Conservation (phyloP, 2,329 filamentous ascomycete genomes). For the Paracoccidioides brasiliensis region DNA sequence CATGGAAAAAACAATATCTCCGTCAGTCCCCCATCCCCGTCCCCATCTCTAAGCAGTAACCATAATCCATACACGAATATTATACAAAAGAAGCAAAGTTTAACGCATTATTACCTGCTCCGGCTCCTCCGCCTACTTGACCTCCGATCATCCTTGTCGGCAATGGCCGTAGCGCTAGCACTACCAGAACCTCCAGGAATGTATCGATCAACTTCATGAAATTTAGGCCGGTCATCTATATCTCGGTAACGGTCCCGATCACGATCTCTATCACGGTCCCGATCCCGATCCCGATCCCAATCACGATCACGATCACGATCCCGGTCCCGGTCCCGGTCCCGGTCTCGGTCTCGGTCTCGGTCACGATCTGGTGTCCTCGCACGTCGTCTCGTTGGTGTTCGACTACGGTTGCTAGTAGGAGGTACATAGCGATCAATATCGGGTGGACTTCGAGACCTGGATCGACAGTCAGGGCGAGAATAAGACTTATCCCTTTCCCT, state of each 20-base stretch:
- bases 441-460: conserved; percentile 22
- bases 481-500: conserved; percentile 10
- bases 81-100: not conserved
- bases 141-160: conserved; percentile 10
- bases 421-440: conserved; percentile 35
- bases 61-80: not conserved
- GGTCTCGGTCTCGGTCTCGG: conserved; percentile 2
- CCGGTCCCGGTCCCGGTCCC: not conserved
- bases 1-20: not conserved
- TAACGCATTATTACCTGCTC: conserved; percentile 13
- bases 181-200: conserved; percentile 23
- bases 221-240: conserved; percentile 20
- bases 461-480: conserved; percentile 16
- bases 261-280: conserved; percentile 2
- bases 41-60: not conserved
- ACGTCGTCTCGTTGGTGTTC: conserved; percentile 18
- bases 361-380: conserved; percentile 3
- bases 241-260: conserved; percentile 6
- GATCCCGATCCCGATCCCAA: conserved; percentile 5
- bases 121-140: conserved; percentile 13
- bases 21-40: not conserved
- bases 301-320: conserved; percentile 1
- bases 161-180: conserved; percentile 13
- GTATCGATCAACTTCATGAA: conserved; percentile 33
- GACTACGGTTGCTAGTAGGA: conserved; percentile 19